Evolutionary conservation across 2,329 filamentous ascomycete species (phyloP).

Genomic region (Monosporascus sp.): DNA sequence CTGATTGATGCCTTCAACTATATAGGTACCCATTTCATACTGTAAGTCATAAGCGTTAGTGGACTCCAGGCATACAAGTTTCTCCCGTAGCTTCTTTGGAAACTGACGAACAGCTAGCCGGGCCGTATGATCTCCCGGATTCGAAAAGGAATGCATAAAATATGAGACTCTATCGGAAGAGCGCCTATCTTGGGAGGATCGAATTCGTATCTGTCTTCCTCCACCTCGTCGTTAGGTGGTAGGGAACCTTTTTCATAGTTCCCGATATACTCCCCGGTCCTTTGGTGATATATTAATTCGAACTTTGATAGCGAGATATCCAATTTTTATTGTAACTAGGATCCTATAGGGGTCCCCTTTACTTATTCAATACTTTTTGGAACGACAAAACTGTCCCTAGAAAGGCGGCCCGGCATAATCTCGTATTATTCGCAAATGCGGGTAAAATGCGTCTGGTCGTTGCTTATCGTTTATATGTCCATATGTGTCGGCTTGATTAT

Average conservation of each 20-base stretch:
- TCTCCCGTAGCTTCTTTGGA: slow-evolving; percentile 7
- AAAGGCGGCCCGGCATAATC: not conserved
- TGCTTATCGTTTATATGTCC: slow-evolving; percentile 9
- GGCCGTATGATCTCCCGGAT: slow-evolving; percentile 12
- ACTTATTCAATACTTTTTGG: slow-evolving; percentile 15
- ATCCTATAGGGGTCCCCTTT: not conserved
- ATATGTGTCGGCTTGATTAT: slow-evolving; percentile 8
- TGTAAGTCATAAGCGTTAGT: slow-evolving; percentile 1
- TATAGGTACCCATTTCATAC: slow-evolving; percentile 11
- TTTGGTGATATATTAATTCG: slow-evolving; percentile 9
- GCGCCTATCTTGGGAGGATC: slow-evolving; percentile 7
- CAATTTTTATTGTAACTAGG: not conserved
- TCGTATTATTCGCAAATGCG: slow-evolving; percentile 7
- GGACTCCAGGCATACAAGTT: not conserved
- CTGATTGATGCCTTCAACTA: slow-evolving; percentile 8
- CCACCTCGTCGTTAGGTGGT: slow-evolving; percentile 8
- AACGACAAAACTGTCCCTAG: slow-evolving; percentile 6
- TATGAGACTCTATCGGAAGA: slow-evolving; percentile 11
- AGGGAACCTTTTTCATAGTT: slow-evolving; percentile 12
- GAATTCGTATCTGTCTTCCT: slow-evolving; percentile 9
- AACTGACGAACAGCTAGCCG: slow-evolving; percentile 2
- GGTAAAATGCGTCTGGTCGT: slow-evolving; percentile 5
- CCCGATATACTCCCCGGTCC: slow-evolving; percentile 12
- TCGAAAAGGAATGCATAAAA: slow-evolving; percentile 17
- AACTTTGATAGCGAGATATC: slow-evolving; percentile 2